Evolutionary conservation across 768 basidiomycete species (phyloP).

Genomic region (Coprinopsis marcescibilis): DNA sequence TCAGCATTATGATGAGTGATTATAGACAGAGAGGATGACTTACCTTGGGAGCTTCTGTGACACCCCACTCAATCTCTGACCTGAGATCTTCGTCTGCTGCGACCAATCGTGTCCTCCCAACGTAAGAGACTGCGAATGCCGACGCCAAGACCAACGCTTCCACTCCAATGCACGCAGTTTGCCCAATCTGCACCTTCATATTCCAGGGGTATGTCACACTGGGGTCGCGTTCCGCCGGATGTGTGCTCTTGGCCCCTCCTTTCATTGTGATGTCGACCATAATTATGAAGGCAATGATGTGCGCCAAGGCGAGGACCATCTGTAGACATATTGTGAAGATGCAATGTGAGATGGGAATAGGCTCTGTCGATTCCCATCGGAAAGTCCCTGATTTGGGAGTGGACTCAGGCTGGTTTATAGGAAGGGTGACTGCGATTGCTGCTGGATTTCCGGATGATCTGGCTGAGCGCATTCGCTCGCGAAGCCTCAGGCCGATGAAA

Average conservation of each 20-base stretch:
- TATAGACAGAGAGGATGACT: no score
- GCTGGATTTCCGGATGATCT: not conserved
- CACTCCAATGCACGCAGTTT: conserved; percentile 19
- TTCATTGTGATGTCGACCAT: conserved; percentile 22
- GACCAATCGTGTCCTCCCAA: conserved; percentile 9
- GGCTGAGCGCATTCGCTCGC: conserved; percentile 1
- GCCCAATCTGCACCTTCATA: conserved; percentile 22
- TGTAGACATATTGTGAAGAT: conserved; percentile 13
- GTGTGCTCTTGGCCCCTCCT: conserved; percentile 18
- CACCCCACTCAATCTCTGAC: conserved; percentile 11
- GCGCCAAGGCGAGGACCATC: conserved; percentile 17
- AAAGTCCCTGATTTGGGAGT: not conserved
- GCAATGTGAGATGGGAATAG: conserved; percentile 7
- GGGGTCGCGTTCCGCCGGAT: conserved; percentile 19
- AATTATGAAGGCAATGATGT: conserved; percentile 20
- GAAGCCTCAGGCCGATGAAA: conserved; percentile 11
- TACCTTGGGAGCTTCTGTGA: conserved; percentile 6
- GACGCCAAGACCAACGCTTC: conserved; percentile 15
- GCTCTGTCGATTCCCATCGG: not conserved
- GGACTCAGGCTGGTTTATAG: not conserved
- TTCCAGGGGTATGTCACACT: conserved; percentile 22
- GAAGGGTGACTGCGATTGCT: conserved; percentile 1
- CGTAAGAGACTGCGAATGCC: conserved; percentile 8
- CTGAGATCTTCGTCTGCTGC: conserved; percentile 2
- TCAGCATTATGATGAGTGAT: no score